Base-by-base conservation (phyloP, 352 stramenopile genomes). In the Globisporangium radiosum region DNA sequence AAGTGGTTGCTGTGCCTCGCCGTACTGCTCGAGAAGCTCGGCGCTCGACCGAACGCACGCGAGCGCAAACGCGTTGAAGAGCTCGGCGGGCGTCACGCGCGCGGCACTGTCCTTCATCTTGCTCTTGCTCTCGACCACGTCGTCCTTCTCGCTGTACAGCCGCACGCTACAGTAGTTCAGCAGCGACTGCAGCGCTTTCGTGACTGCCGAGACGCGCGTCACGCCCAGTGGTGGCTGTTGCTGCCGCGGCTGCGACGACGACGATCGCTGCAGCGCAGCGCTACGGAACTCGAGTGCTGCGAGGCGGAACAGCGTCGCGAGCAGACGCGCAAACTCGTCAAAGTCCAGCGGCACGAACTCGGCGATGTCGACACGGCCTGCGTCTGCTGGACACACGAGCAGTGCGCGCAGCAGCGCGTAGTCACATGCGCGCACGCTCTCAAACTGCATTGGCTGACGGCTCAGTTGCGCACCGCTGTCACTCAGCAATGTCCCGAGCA, bases 91-190 rank as follows among this genome's bases (percentile, higher is more conserved):
- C n/a, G 57, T 64, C 39, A 53, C 50, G 17, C 48, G 53, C 19
- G 40, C 36, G 13, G 36, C 52, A 40, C 49, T 45, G 11, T 61
- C 60, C 25, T 60, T 62, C 40, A 42, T 14, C 33, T 54, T 66
- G n/a, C 42, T 14, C 40, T 66, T 57, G 42, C 9, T 47, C 43
- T 66, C 54, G 7, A 69, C n/a, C 37, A 67, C 48, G 19, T 55
- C 53, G 39, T 66, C 66, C 11, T 59, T 54, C 5, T 77, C 66
- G 17, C 60, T 70, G 57, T 80, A 74, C 39, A 83, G 58, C 38
- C 70, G 64, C 5, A 73, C 61, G 52, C 68, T 72, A 47, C 64
- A 80, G 63, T 77, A 75, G 43, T 83, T 83, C 68, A 81, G 66
- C 39, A 81, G 47, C 9, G 57, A 74, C 45, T 81, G 74, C 8